Conservation (phyloP, 139 green algal genomes). For the Picochlorum sp. region DNA sequence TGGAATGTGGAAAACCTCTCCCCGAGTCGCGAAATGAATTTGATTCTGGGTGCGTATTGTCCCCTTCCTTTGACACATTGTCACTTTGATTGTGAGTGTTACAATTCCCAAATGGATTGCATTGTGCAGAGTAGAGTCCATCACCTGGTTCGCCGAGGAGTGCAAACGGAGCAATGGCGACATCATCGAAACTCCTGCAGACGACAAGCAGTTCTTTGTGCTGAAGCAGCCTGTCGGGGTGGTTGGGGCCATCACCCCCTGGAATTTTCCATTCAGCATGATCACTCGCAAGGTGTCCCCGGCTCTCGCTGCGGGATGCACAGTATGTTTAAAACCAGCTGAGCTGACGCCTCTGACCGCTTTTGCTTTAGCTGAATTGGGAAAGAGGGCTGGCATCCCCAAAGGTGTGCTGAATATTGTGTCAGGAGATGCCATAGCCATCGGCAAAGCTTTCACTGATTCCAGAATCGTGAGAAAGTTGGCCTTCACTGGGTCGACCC, state of each 20-base stretch:
- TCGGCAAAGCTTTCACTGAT: conserved; percentile 50
- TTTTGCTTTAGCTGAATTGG: conserved; percentile 81
- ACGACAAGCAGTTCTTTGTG: conserved; percentile 52
- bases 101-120: neutral
- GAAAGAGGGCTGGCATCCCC: conserved; percentile 73
- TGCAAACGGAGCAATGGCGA: conserved; percentile 53
- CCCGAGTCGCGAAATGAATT: conserved; percentile 77
- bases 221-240: conserved; percentile 90
- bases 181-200: conserved; percentile 22
- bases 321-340: conserved; percentile 89
- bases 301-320: conserved; percentile 90
- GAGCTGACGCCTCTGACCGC: conserved; percentile 89
- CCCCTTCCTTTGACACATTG: neutral
- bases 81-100: conserved; percentile 2
- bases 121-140: conserved; percentile 48
- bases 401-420: conserved; percentile 71
- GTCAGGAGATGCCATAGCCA: conserved; percentile 50
- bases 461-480: conserved; percentile 68
- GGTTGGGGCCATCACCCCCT: conserved; percentile 89
- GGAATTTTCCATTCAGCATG: conserved; percentile 91
- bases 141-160: conserved; percentile 93
- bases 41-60: conserved; percentile 14
- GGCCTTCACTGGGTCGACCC: conserved; percentile 89
- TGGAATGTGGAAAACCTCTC: conserved; percentile 92
- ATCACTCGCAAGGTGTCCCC: conserved; percentile 90